Evolutionary conservation across 2,329 filamentous ascomycete species (phyloP).

Genomic region (Cucurbitaria berberidis): DNA sequence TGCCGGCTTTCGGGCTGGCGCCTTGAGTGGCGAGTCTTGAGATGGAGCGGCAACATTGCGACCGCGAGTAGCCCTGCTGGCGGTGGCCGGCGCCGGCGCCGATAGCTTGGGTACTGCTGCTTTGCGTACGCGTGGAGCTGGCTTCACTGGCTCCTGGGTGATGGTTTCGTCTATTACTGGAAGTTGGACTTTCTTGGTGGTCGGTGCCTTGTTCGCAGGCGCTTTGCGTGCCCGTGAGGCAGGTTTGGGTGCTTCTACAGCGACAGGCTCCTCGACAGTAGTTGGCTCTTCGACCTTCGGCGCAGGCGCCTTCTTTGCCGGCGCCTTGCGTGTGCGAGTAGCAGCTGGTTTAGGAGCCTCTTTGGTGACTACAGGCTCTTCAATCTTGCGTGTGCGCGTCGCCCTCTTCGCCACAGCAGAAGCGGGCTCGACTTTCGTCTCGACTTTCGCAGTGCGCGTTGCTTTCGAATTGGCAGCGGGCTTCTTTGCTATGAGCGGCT

Average conservation of each 20-base stretch:
- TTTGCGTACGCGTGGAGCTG: constrained; percentile 28
- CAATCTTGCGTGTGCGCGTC: constrained; percentile 32
- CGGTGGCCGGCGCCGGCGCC: constrained; percentile 14
- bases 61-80: constrained; percentile 28
- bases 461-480: constrained; percentile 22
- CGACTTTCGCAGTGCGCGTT: constrained; percentile 30
- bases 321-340: constrained; percentile 26
- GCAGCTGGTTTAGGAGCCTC: constrained; percentile 24
- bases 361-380: constrained; percentile 14
- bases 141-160: constrained; percentile 21
- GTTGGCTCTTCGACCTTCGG: constrained; percentile 14
- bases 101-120: constrained; percentile 15
- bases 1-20: constrained; percentile 34
- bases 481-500: constrained; percentile 25
- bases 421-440: constrained; percentile 21
- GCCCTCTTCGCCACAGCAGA: constrained; percentile 31
- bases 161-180: constrained; percentile 12
- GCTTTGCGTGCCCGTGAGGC: constrained; percentile 27
- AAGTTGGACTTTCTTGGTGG: constrained; percentile 13
- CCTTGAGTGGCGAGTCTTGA: constrained; percentile 34
- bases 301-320: constrained; percentile 22
- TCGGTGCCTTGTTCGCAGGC: constrained; percentile 22
- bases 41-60: constrained; percentile 22
- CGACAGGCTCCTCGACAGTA: constrained; percentile 7
- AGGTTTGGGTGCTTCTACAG: constrained; percentile 23